These are phyloP conservation scores for Chytriomyces confervae DNA, from an alignment of 192 early-diverging fungal species.

Conservation along the genomic window DNA sequence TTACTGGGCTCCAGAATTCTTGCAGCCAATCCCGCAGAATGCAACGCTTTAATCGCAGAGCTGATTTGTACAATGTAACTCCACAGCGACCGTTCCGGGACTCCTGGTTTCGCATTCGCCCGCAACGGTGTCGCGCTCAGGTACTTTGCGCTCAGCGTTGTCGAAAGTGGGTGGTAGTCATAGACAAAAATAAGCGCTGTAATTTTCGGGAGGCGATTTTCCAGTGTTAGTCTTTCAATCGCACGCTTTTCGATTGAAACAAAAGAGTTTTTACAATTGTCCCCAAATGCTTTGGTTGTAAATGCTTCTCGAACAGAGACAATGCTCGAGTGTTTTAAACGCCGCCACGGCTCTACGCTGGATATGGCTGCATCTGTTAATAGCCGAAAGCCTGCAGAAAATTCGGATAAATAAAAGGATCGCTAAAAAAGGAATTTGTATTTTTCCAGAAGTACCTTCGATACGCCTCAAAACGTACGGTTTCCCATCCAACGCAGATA, in stretches of 20 bases:
- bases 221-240: not conserved
- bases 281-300: conserved; percentile 94
- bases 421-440: not conserved
- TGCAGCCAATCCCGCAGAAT: conserved; percentile 79
- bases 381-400: conserved; percentile 65
- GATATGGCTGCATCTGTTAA: conserved; percentile 81
- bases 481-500: conserved; percentile 82
- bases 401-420: not conserved
- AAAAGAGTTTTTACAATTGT: conserved; percentile 69
- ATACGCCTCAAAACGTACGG: conserved; percentile 86
- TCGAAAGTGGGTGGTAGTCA: conserved; percentile 88
- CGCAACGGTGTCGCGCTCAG: not conserved
- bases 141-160: conserved; percentile 72
- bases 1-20: conserved; percentile 81
- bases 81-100: conserved; percentile 79
- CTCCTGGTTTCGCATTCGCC: conserved; percentile 31
- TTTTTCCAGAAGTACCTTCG: conserved; percentile 55
- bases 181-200: conserved; percentile 95
- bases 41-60: conserved; percentile 81
- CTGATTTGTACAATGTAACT: conserved; percentile 80
- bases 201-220: not conserved
- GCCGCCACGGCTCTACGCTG: conserved; percentile 83
- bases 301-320: conserved; percentile 93
- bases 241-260: not conserved
- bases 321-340: conserved; percentile 81